phyloP scores from a whole-genome alignment of 345 rosid genomes.

The Salix dunnii region DNA sequence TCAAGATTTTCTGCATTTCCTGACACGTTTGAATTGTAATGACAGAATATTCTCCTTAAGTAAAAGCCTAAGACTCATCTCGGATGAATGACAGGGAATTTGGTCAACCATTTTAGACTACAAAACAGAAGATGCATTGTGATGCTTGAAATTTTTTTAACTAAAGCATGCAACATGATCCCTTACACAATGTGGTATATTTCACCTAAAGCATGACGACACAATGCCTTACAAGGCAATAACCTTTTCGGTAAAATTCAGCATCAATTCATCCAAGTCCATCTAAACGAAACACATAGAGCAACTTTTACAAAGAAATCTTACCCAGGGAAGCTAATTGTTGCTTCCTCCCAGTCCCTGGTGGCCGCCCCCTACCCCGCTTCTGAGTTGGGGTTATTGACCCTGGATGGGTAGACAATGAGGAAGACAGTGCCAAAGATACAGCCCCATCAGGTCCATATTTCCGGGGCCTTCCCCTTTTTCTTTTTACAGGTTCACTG shows the following conservation, averaged over 20 bases:
- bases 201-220: background rate
- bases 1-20: background rate
- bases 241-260: background rate
- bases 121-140: background rate
- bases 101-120: background rate
- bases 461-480: constrained; percentile 89
- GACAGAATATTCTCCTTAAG: background rate
- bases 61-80: too few relatives aligned
- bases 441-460: constrained; percentile 75
- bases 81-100: background rate
- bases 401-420: constrained; percentile 55
- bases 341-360: constrained; percentile 80
- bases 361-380: constrained; percentile 93
- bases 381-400: constrained; percentile 55
- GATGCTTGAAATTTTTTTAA: background rate
- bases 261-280: background rate
- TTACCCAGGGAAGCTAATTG: constrained; percentile 64
- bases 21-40: background rate
- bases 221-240: background rate
- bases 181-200: background rate
- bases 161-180: background rate
- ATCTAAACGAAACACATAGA: constrained; percentile 1
- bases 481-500: constrained; percentile 62
- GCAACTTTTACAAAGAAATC: constrained; percentile 5
- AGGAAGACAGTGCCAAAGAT: constrained; percentile 72